Base-by-base conservation (phyloP, 2,329 filamentous ascomycete genomes). In the Parasarocladium wereldwijsianum region DNA sequence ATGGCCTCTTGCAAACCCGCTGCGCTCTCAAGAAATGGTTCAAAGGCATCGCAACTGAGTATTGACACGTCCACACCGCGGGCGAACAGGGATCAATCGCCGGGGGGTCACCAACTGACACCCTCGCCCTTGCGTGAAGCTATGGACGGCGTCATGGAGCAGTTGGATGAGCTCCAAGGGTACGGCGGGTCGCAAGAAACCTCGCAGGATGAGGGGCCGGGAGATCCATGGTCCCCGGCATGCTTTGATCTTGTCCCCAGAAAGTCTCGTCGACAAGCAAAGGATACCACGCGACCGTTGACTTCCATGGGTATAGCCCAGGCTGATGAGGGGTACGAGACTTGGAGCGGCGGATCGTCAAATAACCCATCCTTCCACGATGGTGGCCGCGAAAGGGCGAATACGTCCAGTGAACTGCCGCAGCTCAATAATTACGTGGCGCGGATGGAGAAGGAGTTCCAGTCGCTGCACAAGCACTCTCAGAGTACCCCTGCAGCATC, bases 91-190 rank as follows among this genome's bases (percentile, higher is more conserved):
- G 82, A 80, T 2, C 76, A 78, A 1, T 63, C 60, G 20, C 76
- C 76, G 3, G 70, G 64, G 26, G 59, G 61, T 22, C 70, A 65
- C 25, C 74, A 73, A 2, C 60, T 82, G 49, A 98, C 90, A 0
- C 90, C 90, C 1, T 96, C 90, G 3, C 90, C 90, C 1, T 59
- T 98, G 3, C 70, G 90, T 35, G 84, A 86, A 50, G 90, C 90
- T 1, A 98, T 98, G 85, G 87, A 96, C 46, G 87, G 92, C 51
- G 86, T 98, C 4, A 94, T 96, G 73, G 84, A 90, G 40, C 92
- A 90, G 33, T 56, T 98, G 24, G 78, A 93, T 46, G 85, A 86
- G 36, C 82, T 98, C 62, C 51, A 48, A 14, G 33, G 33, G 3
- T 34, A 26, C n/a, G 28, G 33, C 3, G 27, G 24, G 4, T 22